These are phyloP conservation scores for Rhododendron ovatum DNA, from an alignment of 148 eudicot species.

Conservation along the genomic window DNA sequence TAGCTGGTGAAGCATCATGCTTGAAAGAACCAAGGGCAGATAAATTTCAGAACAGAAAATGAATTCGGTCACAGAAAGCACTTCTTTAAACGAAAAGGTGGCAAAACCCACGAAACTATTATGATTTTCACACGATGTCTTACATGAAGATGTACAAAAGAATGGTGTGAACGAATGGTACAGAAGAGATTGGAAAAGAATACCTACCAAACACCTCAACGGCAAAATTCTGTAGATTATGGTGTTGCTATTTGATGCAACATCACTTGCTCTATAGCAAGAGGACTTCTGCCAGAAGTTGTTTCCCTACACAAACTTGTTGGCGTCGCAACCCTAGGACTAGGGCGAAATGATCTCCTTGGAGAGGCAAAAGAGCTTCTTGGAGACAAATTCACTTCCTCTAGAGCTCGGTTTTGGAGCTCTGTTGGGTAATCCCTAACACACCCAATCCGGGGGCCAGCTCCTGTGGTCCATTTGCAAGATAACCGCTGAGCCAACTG, in stretches of 20 bases:
- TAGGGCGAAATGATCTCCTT: slow-evolving; percentile 4
- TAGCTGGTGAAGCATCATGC: neutral
- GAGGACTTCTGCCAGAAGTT: slow-evolving; percentile 30
- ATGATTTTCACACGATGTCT: neutral
- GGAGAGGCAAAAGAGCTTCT: slow-evolving; percentile 31
- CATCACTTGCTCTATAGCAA: slow-evolving; percentile 11
- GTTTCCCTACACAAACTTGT: slow-evolving; percentile 25
- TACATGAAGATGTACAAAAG: slow-evolving; percentile 1
- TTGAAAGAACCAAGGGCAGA: neutral
- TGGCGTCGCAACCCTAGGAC: slow-evolving; percentile 14
- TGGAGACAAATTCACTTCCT: slow-evolving; percentile 69
- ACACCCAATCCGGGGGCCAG: slow-evolving; percentile 84
- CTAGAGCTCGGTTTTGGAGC: slow-evolving; percentile 58
- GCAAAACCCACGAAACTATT: neutral
- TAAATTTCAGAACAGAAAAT: neutral
- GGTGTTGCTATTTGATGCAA: slow-evolving; percentile 9
- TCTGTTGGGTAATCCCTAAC: slow-evolving; percentile 74
- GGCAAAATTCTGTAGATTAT: neutral
- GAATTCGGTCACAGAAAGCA: neutral
- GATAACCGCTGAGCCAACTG: slow-evolving; percentile 60
- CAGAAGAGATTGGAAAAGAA: neutral
- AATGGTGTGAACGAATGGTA: neutral
- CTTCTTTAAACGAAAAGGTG: neutral
- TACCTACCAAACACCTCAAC: neutral
- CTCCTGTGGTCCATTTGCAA: slow-evolving; percentile 83